These are phyloP conservation scores for Dactylella cylindrospora DNA, from an alignment of 2,329 filamentous ascomycete genomes.

Conservation along the genomic window DNA sequence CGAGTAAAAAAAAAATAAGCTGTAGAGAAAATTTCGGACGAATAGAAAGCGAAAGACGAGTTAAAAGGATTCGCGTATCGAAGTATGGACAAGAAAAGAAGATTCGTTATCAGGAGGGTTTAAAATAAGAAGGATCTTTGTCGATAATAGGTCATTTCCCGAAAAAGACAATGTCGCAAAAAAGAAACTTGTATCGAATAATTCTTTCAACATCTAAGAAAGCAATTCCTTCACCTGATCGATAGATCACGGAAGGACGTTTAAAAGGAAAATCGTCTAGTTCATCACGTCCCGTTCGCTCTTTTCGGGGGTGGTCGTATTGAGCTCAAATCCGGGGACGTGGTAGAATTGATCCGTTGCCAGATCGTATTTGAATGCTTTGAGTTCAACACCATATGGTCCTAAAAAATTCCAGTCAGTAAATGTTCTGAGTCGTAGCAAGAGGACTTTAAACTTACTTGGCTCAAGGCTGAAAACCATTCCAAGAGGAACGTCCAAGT, in stretches of 20 bases:
- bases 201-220: neutral
- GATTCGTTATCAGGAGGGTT: slow-evolving; percentile 24
- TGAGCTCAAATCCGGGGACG: slow-evolving; percentile 64
- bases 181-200: neutral
- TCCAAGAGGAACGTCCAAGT: slow-evolving; percentile 88
- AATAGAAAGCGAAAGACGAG: no score
- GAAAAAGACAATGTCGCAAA: slow-evolving; percentile 11
- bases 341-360: slow-evolving; percentile 77
- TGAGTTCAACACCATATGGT: slow-evolving; percentile 96
- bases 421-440: neutral
- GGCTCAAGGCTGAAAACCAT: slow-evolving; percentile 94
- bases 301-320: slow-evolving; percentile 29
- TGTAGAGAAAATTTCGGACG: no score
- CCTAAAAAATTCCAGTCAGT: slow-evolving; percentile 56
- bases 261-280: neutral
- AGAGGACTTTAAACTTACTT: slow-evolving; percentile 49
- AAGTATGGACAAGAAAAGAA: slow-evolving; percentile 37
- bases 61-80: slow-evolving; percentile 26
- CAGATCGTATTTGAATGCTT: slow-evolving; percentile 88
- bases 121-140: slow-evolving; percentile 28
- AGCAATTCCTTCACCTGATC: neutral
- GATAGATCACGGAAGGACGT: neutral
- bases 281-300: slow-evolving; percentile 33
- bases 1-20: no score
- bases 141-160: neutral